Base-by-base conservation (phyloP, 1,139 yeast species). In the Yamadazyma kanchanaburiensis region DNA sequence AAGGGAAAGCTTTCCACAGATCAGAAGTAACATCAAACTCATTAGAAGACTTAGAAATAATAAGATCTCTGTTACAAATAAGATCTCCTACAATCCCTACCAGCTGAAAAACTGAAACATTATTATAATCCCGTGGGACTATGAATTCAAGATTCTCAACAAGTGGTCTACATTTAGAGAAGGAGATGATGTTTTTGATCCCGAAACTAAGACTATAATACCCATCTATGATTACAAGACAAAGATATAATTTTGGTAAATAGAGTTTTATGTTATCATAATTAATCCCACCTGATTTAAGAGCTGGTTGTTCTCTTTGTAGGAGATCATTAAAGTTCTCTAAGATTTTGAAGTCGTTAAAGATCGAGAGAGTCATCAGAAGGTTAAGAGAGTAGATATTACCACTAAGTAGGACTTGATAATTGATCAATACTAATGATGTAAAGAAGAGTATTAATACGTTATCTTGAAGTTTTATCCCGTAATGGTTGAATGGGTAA, bases 141-240 rank as follows among this genome's bases (percentile, higher is more conserved):
- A 55, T 38, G 12, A 31, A 37, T 3, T 33, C 25, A 14, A 49
- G 18, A 25, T 51, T 40, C 3, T 38, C 23, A 14, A 38, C 34
- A 27, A 60, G 42, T 21, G 49, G 39, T 5, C 43, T 43, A 8
- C 37, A 36, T 10, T 20, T 23, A 4, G 22, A 11, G 14, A 42
- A 34, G n/a, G 45, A 39, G 7, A 58, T 33, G 15, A 39, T 34
- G 19, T 69, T 65, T 25, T 79, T 82, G 1, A 66, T 60, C 1
- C 87, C 88, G 55, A 70, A 78, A 26, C 74, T 65, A 21, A 81
- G 53, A 15, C 80, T 55, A 40, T 75, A 77, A 21, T 78, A 48
- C 15, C 72, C 62, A 48, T 80, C 87, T 30, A 82, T 62, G 0
- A 77, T 50, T 12, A 64, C 57, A 21, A 78, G 45, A 21, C 69